Percentiles rank a stretch among this genome's conserved stretches.
Conservation (phyloP, 2,329 filamentous ascomycete species). For the Apiospora arundinis region DNA sequence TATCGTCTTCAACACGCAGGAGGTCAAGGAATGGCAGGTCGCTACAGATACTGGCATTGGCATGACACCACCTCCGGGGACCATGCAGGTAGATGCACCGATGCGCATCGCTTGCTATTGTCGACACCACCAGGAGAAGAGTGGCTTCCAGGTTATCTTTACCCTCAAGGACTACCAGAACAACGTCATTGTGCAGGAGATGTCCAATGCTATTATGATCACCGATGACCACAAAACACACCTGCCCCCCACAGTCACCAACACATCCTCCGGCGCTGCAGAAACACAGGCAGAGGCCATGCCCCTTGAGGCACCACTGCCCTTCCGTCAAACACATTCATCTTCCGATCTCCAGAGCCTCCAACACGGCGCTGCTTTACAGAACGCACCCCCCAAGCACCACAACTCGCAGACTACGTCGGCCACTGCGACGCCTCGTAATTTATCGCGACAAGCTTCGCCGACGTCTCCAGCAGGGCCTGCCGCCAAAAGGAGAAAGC, state of each 20-base stretch:
- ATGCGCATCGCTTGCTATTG: slow-evolving; percentile 99
- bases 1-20: slow-evolving; percentile 89
- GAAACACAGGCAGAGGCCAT: slow-evolving; percentile 37
- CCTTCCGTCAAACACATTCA: slow-evolving; percentile 65
- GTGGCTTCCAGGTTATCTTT: slow-evolving; percentile 92
- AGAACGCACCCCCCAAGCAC: slow-evolving; percentile 27
- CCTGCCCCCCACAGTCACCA: slow-evolving; percentile 44
- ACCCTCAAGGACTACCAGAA: slow-evolving; percentile 85
- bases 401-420: slow-evolving; percentile 48
- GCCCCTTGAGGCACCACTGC: slow-evolving; percentile 43
- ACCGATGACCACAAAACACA: slow-evolving; percentile 98
- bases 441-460: slow-evolving; percentile 76
- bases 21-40: slow-evolving; percentile 83
- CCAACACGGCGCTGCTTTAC: slow-evolving; percentile 54
- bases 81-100: slow-evolving; percentile 81
- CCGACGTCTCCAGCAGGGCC: slow-evolving; percentile 70
- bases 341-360: slow-evolving; percentile 68
- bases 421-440: slow-evolving; percentile 57
- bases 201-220: slow-evolving; percentile 91
- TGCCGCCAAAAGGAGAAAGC: slow-evolving; percentile 81
- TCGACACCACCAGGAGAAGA: slow-evolving; percentile 91
- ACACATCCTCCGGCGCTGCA: slow-evolving; percentile 26
- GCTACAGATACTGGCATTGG: slow-evolving; percentile 55
- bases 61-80: slow-evolving; percentile 50
- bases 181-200: slow-evolving; percentile 80